Evolutionary conservation across 2,329 filamentous ascomycete species (phyloP), one percentile per base, ranked within the genome.

Genomic region (Neurospora crassa): DNA sequence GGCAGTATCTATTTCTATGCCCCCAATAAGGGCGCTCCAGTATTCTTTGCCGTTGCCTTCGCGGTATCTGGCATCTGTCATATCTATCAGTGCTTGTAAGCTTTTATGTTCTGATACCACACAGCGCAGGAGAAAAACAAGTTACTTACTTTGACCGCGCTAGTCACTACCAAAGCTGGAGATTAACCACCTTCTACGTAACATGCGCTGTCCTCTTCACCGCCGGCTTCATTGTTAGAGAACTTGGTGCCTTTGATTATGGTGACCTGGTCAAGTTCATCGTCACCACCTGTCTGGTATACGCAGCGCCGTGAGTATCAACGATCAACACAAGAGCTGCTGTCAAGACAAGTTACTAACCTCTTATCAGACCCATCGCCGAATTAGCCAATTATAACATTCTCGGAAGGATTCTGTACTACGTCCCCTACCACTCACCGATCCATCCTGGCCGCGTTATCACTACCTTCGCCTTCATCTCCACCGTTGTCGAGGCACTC

Each of bases 311-410:
- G 76, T 78, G 70, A 67, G 77, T 71, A 63, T 18, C 1, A 18
- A 63, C 29, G 18, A 34, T 11, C 5, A 63, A n/a, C 24, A n/a
- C 7, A 14, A 2, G 29, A 34, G 24, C 1, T 37, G 53, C 53
- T n/a, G 53, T 63, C 53, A 37, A 34, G 47, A 37, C 29, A 11
- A 3, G 18, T 63, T 11, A 47, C 70, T 45, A 29, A 63, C 47
- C 42, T 69, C 14, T 18, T 20, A 53, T 16, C 20, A 76, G 75
- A 2, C 76, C 76, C 40, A 79, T 88, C 11, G 83, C 87, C 70
- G 86, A 87, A 68, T 81, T 86, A 1, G 82, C 84, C 59, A 87
- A 89, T 76, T 89, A 88, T 78, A 83, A 87, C 75, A 82, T 88
- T 69, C 83, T 89, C 63, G 84, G 83, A 3, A 83, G 86, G 3